A percentile compares a stretch with the other conserved stretches of the same genome.
These are phyloP conservation scores for Camillea tinctor DNA, from an alignment of 2,329 filamentous ascomycete species.

Conservation along the genomic window DNA sequence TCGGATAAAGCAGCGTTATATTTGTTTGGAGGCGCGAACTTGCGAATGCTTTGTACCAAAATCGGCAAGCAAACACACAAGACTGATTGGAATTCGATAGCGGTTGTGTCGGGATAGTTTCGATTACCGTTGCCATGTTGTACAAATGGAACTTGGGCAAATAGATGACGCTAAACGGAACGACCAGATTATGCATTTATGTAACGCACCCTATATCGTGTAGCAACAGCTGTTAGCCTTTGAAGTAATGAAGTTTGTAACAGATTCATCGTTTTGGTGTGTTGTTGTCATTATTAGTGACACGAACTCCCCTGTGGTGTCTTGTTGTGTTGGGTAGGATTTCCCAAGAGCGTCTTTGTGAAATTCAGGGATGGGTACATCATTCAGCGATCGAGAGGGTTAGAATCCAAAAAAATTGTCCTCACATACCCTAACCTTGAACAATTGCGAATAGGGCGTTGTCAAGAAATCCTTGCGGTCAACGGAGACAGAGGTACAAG, in stretches of 20 bases:
- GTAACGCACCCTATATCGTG: background rate
- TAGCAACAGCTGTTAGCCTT: background rate
- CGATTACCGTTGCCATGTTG: background rate
- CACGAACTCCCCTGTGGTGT: background rate
- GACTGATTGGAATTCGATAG: too few relatives aligned
- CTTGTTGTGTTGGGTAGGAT: background rate
- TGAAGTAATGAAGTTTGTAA: background rate
- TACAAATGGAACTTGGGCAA: background rate
- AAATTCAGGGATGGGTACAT: background rate
- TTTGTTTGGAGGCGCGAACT: too few relatives aligned
- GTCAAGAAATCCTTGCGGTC: background rate
- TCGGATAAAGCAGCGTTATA: too few relatives aligned
- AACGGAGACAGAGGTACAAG: background rate
- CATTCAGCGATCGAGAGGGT: background rate
- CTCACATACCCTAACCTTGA: background rate
- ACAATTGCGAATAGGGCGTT: background rate
- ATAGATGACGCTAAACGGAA: background rate
- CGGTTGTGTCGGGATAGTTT: background rate
- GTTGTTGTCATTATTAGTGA: background rate
- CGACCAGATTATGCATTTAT: background rate
- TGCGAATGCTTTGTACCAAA: too few relatives aligned
- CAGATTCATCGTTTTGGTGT: background rate
- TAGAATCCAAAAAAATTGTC: background rate
- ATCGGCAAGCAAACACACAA: too few relatives aligned
- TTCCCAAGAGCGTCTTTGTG: background rate